These are phyloP conservation scores for Aspergillus udagawae DNA, from an alignment of 2,329 filamentous ascomycete genomes.

Conservation along the genomic window DNA sequence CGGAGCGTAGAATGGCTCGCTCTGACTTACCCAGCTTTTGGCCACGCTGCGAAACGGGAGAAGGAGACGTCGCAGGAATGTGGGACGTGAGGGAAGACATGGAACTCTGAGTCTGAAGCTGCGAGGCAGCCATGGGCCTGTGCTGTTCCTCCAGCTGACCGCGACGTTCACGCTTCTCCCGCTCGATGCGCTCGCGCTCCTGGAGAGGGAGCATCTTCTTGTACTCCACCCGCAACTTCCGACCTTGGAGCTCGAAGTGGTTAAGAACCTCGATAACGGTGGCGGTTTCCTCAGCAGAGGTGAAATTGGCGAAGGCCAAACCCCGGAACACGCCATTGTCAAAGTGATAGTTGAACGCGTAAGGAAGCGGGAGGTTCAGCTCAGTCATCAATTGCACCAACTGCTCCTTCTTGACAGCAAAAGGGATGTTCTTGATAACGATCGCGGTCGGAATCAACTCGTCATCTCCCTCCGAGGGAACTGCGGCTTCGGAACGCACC, in stretches of 20 bases:
- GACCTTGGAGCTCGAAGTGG: constrained; percentile 88
- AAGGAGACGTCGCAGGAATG: constrained; percentile 62
- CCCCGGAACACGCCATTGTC: constrained; percentile 96
- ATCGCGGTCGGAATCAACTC: constrained; percentile 97
- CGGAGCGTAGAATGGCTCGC: background rate
- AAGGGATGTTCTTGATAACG: constrained; percentile 99
- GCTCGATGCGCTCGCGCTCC: constrained; percentile 91
- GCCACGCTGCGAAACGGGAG: constrained; percentile 58
- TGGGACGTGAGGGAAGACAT: constrained; percentile 71
- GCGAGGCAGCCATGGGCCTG: constrained; percentile 60
- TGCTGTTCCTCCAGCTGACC: constrained; percentile 98
- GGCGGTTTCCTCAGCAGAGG: constrained; percentile 87
- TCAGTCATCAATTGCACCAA: constrained; percentile 91
- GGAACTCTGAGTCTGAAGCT: constrained; percentile 79
- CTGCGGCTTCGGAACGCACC: constrained; percentile 39
- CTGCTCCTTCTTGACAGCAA: constrained; percentile 96
- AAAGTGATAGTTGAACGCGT: constrained; percentile 99
- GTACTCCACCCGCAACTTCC: constrained; percentile 94
- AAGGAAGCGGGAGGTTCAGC: constrained; percentile 86
- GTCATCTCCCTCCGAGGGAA: constrained; percentile 52
- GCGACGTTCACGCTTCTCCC: constrained; percentile 92
- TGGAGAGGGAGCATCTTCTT: constrained; percentile 98
- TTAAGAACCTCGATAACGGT: constrained; percentile 92
- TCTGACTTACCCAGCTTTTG: constrained; percentile 34
- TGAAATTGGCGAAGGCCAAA: constrained; percentile 96